phyloP scores from a whole-genome alignment of 2,329 filamentous ascomycete genomes.

The Dothideomycetidae sp. region DNA sequence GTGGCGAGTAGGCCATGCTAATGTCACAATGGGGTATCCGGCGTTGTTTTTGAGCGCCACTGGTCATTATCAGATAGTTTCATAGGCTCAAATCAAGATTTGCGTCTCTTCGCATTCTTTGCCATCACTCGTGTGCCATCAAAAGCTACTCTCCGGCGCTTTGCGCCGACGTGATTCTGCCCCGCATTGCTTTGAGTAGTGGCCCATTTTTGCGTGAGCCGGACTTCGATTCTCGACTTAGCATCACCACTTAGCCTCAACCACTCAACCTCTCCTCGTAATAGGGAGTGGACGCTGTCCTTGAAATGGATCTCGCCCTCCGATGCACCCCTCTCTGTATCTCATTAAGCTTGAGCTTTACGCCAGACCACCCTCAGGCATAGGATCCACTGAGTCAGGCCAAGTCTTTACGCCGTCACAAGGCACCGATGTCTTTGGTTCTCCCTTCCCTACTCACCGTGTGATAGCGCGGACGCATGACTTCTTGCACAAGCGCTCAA shows the following conservation, averaged over 20 bases:
- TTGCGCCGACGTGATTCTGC: no score
- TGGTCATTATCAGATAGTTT: constrained; percentile 4
- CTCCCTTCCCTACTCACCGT: constrained; percentile 29
- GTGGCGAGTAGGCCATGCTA: constrained; percentile 31
- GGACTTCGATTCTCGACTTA: no score
- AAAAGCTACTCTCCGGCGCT: no score
- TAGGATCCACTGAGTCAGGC: constrained; percentile 9
- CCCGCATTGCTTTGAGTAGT: no score
- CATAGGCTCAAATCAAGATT: not conserved
- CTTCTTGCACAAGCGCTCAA: constrained; percentile 7
- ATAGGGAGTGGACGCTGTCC: no score
- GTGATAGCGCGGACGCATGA: constrained; percentile 25
- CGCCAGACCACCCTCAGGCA: constrained; percentile 17
- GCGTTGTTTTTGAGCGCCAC: constrained; percentile 1
- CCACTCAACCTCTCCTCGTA: no score
- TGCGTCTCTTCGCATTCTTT: not conserved
- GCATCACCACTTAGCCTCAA: no score
- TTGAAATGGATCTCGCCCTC: no score
- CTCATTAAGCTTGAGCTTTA: constrained; percentile 48
- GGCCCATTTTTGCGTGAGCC: no score
- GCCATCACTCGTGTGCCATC: no score
- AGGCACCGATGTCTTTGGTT: constrained; percentile 32
- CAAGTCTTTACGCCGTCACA: constrained; percentile 26
- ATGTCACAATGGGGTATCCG: constrained; percentile 10
- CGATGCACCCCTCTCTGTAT: constrained; percentile 49